Base-by-base conservation (phyloP, 352 stramenopile genomes). In the Pythium grandisporangium region DNA sequence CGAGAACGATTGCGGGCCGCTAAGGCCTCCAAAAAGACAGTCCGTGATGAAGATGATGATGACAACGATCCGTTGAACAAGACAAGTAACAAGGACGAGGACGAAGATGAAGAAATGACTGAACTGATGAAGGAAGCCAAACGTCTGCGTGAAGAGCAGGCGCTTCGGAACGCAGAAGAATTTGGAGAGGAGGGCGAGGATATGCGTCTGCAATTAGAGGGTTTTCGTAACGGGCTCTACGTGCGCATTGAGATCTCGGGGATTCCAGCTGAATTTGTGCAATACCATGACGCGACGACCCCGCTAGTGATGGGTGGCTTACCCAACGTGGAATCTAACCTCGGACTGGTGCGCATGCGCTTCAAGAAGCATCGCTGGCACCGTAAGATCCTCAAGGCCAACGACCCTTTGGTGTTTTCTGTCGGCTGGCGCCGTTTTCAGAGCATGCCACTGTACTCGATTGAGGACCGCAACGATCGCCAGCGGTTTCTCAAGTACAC, bases 311-410 rank as follows among this genome's bases (percentile, higher is more conserved):
- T 99, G 11, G 95, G 96, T 34, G 96, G 96, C 2, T 62, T 99
- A 6, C 94, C 95, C 7, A 94, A 93, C 23, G 86, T 98, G 37
- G 97, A 99, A 61, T 89, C 95, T 22, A 89, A 78, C 14, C 55
- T 98, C n/a, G 94, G 90, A 6, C 80, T 98, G 24, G 79, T 98
- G 25, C 89, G 95, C 14, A 95, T 97, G 64, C 81, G 97, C 12
- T 97, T 99, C 58, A 99, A 99, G 75, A 98, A 98, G 62, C 97
- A 99, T 64, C 82, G 96, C 42, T 99, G 97, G 97, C 93, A 99
- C 66, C 92, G 76, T 39, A 97, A 97, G 59, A 98, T 99, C 40
- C 67, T 99, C 11, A 99, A 99, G 65, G 96, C 87, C 34, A 93
- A 97, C 50, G 97, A 99, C 62, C 96, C 96, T 19, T 65, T 99